Evolutionary conservation across 2,329 filamentous ascomycete genomes (phyloP), one percentile per base, ranked within the genome.

Genomic region (Phialophora chinensis): DNA sequence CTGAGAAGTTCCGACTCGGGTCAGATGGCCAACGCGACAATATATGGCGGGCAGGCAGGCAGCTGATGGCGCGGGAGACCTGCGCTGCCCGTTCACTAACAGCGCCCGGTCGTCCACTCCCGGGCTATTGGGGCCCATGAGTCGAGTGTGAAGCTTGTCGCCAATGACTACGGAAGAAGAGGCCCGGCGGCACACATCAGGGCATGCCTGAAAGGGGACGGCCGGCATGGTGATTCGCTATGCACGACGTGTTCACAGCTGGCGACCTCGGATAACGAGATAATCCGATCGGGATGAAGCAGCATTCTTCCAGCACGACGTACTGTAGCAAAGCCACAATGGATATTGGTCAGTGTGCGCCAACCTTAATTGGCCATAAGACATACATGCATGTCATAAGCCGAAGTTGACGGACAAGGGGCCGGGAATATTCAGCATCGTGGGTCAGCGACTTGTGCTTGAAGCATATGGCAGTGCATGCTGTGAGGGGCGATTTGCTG

Each of bases 261-360:
- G 31, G 14, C 47, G 50, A 29, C 44, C 17, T 42, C 58, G 58
- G 47, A 61, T 27, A 42, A 53, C 14, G 35, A 61, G 59, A 61
- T 61, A 29, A 53, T 54, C 59, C 31, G 59, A 25, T 44, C 29
- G 47, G 59, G 29, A 61, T 53, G 52, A 61, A 29, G 49, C 29
- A 35, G 59, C 49, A 53, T 33, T 11, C 27, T 25, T 11, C 12
- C 55, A 27, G 58, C 5, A 49, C 44, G 12, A 50, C 11, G 27
- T 12, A 35, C 10, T 11, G 33, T 44, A 25, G 44, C 44, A 50
- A 23, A 50, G 58, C 44, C 58, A 60, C 44, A 14, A 27, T 27
- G n/a, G 33, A 35, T 27, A n/a, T 23, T 33, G 29, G 10, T 7
- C 11, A 12, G 23, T 50, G 57, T 59, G 56, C 58, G 29, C 31